Conservation (phyloP, 306 rosid genomes). For the Gastrolobium bilobum region DNA sequence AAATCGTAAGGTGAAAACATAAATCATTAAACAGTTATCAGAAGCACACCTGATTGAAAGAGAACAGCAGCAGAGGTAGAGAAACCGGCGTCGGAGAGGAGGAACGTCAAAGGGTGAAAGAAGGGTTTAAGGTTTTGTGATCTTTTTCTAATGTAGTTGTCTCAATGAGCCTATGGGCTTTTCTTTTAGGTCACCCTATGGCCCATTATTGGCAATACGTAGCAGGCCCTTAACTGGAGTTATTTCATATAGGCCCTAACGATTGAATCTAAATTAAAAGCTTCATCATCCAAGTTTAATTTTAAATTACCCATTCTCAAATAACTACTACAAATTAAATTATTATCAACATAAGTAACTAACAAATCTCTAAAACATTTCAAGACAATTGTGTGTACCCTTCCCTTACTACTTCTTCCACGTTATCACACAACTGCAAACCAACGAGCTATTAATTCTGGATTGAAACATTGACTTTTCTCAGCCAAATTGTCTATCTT, state of each 20-base stretch:
- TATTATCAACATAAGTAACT: conserved; percentile 69
- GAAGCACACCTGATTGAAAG: background rate
- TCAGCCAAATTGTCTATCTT: conserved; percentile 63
- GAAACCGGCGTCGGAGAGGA: background rate
- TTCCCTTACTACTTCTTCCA: conserved; percentile 66
- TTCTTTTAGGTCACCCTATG: background rate
- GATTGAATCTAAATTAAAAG: conserved; percentile 37
- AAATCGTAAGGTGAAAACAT: no score
- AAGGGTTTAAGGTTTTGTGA: background rate
- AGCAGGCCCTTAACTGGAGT: no score
- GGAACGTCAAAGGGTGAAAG: background rate
- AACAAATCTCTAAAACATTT: conserved; percentile 50
- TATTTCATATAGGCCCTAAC: background rate
- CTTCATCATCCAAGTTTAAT: conserved; percentile 71
- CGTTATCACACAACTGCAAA: conserved; percentile 61
- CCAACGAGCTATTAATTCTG: conserved; percentile 70
- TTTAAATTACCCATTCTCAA: conserved; percentile 62
- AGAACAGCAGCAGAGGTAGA: background rate
- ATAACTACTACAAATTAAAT: conserved; percentile 77
- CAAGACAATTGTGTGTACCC: conserved; percentile 67
- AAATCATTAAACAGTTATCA: background rate
- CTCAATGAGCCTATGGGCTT: background rate
- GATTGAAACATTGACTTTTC: conserved; percentile 62
- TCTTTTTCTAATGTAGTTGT: background rate
- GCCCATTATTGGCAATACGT: background rate